Base-by-base conservation (phyloP, 2,329 filamentous ascomycete genomes). In the Trichoderma sp. region DNA sequence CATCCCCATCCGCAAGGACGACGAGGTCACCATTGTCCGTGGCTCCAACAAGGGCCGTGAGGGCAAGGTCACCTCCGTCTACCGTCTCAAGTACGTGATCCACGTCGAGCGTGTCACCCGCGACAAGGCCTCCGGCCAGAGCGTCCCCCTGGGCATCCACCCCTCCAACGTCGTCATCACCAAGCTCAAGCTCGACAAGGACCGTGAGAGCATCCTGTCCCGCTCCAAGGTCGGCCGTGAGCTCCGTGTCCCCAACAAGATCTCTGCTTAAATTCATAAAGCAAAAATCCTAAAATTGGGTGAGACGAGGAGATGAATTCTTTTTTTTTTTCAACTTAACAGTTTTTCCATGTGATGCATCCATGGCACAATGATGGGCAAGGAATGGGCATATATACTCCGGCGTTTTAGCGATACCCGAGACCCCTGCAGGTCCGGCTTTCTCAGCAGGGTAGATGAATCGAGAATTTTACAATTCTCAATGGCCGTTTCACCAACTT, bases 101-200 rank as follows among this genome's bases (percentile, higher is more conserved):
- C 96, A 98, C 92, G 88, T 99, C 87, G 96, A 98, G 92, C 95
- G 96, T 84, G 93, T 99, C 86, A 93, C 93, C 87, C 95, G 95
- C 86, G 97, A 99, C 88, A 99, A 99, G 93, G 93, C 92, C 87
- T 97, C 95, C 87, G 96, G 97, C 88, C 95, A 98, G 91, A 94
- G 92, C 86, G 95, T 98, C 75, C 96, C 96, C 79, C 91, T 98
- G 85, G 95, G 95, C 87, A 93, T 99, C 88, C 94, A 96, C 89
- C 93, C 97, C 84, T 97, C 94, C 89, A 98, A 98, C 89, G 95
- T 98, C 82, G 93, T 98, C 89, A 94, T 99, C 90, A 98, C 93
- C 89, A 98, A 98, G 92, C 92, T 98, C 87, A 98, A 98, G 94
- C 91, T 98, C 84, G 94, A 97, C 91, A 96, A 97, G 93, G 94